These are phyloP conservation scores for Papiliotrema flavescens DNA, from an alignment of 1,284 basidiomycete genomes.

Conservation along the genomic window DNA sequence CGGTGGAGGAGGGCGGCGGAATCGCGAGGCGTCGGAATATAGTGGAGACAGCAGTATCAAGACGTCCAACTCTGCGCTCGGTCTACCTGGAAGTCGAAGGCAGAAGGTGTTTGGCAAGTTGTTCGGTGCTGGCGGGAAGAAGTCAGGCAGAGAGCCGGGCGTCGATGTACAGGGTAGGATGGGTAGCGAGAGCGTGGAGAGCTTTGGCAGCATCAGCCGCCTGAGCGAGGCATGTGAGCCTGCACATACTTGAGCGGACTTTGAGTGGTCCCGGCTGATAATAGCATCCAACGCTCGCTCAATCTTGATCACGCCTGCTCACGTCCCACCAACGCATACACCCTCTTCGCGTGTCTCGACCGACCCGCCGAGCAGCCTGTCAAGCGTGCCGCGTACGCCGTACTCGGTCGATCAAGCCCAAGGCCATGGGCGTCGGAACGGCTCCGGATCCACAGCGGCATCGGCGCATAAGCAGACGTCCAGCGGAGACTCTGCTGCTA, in stretches of 20 bases:
- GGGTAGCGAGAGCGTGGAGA: not conserved
- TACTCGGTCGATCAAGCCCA: not conserved
- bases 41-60: no score
- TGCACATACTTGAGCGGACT: not conserved
- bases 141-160: not conserved
- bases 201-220: not conserved
- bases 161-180: not conserved
- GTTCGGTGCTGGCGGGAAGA: constrained; percentile 5
- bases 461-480: not conserved
- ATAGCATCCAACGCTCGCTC: not conserved
- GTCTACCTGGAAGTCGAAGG: not conserved
- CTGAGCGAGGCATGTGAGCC: constrained; percentile 1
- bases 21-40: no score
- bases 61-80: not conserved
- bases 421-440: no score
- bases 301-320: constrained; percentile 1
- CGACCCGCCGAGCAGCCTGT: not conserved
- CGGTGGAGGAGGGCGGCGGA: no score
- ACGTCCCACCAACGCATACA: not conserved
- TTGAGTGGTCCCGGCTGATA: not conserved
- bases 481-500: not conserved
- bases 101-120: constrained; percentile 6
- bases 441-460: not conserved
- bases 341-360: constrained; percentile 1
- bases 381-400: not conserved